Percentiles rank a stretch among this genome's conserved stretches.
These are phyloP conservation scores for Fusarium sp. DNA, from an alignment of 2,329 filamentous ascomycete genomes.

Conservation along the genomic window DNA sequence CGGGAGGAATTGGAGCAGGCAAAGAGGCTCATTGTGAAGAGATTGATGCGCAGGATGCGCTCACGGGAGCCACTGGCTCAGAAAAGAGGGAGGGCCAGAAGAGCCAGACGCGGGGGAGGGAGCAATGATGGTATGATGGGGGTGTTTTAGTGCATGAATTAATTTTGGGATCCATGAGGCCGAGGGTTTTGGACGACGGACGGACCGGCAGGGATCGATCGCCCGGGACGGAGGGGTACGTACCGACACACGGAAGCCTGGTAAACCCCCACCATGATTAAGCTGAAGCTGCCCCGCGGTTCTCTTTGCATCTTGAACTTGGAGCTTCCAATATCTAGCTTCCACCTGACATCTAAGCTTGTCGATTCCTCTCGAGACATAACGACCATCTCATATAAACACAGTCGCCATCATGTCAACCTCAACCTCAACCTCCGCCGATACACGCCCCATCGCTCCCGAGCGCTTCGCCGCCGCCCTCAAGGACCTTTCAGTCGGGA, in stretches of 20 bases:
- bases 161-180: constrained; percentile 40
- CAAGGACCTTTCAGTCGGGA: constrained; percentile 72
- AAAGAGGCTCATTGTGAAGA: constrained; percentile 45
- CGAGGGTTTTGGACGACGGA: constrained; percentile 35
- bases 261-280: constrained; percentile 15
- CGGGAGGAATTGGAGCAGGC: constrained; percentile 46
- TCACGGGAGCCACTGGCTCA: constrained; percentile 38
- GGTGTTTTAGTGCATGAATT: constrained; percentile 40
- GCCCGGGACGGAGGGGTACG: constrained; percentile 25
- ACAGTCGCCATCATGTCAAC: constrained; percentile 64
- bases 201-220: constrained; percentile 17
- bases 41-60: constrained; percentile 41
- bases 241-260: constrained; percentile 37
- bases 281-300: constrained; percentile 32
- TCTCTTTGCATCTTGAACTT: background rate
- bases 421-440: constrained; percentile 72
- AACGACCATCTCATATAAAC: background rate
- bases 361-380: background rate
- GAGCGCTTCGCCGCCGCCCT: constrained; percentile 76
- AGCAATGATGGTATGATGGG: constrained; percentile 35
- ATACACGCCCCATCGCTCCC: constrained; percentile 70
- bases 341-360: background rate
- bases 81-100: constrained; percentile 24
- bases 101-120: constrained; percentile 19
- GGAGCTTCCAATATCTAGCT: background rate